Conservation (phyloP, 805 yeast species). For the Metschnikowia continentalis region DNA sequence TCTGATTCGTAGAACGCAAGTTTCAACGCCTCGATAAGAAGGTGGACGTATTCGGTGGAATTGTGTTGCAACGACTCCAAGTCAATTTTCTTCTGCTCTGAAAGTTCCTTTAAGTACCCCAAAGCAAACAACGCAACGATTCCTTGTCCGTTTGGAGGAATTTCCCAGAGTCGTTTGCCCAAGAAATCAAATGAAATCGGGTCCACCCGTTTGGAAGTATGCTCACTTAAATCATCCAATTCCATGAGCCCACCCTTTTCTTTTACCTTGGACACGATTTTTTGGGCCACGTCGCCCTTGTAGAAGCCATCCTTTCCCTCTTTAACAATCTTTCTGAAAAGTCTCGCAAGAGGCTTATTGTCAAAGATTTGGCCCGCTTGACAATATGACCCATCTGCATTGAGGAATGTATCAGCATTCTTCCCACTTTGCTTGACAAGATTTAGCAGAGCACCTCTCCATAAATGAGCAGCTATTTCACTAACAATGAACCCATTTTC, state of each 20-base stretch:
- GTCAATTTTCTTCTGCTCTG: conserved; percentile 38
- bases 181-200: conserved; percentile 55
- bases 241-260: conserved; percentile 54
- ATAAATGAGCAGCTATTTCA: conserved; percentile 49
- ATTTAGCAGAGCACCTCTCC: conserved; percentile 41
- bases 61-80: conserved; percentile 51
- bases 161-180: conserved; percentile 63
- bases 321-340: conserved; percentile 48
- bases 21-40: conserved; percentile 67
- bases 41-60: conserved; percentile 65
- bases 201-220: conserved; percentile 58
- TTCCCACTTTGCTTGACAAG: conserved; percentile 35
- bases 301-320: conserved; percentile 66
- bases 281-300: conserved; percentile 63
- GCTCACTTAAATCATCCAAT: conserved; percentile 52
- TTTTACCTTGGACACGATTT: conserved; percentile 53
- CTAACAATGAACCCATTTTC: conserved; percentile 64
- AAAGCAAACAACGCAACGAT: conserved; percentile 67
- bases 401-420: conserved; percentile 18
- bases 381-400: conserved; percentile 18
- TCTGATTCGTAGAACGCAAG: conserved; percentile 73
- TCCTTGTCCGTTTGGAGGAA: conserved; percentile 85
- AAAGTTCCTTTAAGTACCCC: conserved; percentile 59
- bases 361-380: conserved; percentile 35
- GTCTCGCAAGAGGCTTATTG: conserved; percentile 51